A percentile compares a stretch with the other conserved stretches of the same genome.
phyloP scores from a whole-genome alignment of 139 green algal species.

The Micractinium sp. region DNA sequence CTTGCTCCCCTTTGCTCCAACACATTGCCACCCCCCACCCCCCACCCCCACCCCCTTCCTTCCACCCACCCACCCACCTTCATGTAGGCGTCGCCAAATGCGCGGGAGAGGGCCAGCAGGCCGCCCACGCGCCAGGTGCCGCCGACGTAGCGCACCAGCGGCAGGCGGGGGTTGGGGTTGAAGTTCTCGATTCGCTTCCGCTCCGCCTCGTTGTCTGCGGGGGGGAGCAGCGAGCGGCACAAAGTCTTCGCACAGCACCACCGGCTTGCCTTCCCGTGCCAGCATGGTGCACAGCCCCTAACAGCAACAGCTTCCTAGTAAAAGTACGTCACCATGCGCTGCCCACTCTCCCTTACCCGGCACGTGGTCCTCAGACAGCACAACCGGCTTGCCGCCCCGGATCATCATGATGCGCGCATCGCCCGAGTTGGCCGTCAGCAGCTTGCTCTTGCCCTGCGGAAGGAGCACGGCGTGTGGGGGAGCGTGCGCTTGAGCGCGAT shows the following conservation, averaged over 20 bases:
- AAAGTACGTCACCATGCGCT: not conserved
- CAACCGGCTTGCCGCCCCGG: constrained; percentile 60
- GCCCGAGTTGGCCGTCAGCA: constrained; percentile 89
- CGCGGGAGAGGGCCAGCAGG: constrained; percentile 91
- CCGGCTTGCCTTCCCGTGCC: constrained; percentile 53
- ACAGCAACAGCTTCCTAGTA: not conserved
- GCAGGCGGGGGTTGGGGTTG: constrained; percentile 95
- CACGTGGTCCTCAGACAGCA: constrained; percentile 92
- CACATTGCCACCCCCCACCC: no score
- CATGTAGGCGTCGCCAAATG: constrained; percentile 96
- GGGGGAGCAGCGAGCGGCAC: constrained; percentile 78
- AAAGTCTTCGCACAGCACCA: constrained; percentile 90
- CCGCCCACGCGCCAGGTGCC: constrained; percentile 95
- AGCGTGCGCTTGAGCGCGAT: no score
- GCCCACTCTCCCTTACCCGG: constrained; percentile 69
- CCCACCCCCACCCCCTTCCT: not conserved
- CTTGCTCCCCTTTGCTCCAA: no score
- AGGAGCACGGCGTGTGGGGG: not conserved
- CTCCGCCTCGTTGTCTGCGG: constrained; percentile 69
- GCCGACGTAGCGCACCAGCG: constrained; percentile 78
- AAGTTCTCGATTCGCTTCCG: constrained; percentile 88
- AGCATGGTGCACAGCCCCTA: constrained; percentile 71
- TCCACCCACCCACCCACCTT: constrained; percentile 61
- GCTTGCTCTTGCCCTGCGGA: constrained; percentile 29
- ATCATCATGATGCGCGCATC: constrained; percentile 89